Base-by-base conservation (phyloP, 2,329 filamentous ascomycete genomes). In the Phyllosticta citrichinensis region DNA sequence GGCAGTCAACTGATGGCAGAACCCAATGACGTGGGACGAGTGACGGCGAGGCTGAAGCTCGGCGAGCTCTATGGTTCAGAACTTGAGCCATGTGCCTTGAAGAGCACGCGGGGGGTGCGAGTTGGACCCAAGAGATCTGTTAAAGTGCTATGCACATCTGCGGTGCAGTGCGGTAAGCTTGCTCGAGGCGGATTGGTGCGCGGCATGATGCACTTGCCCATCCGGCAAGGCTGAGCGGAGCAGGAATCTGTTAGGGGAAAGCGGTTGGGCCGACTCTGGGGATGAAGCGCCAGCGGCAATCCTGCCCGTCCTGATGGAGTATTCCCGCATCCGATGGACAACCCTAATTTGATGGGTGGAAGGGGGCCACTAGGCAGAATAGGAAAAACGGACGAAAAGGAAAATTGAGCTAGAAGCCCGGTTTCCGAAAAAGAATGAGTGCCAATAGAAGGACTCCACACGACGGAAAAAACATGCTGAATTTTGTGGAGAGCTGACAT, bases 211-310 rank as follows among this genome's bases (percentile, higher is more conserved):
- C 57, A 33, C 50, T 19, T 19, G 52, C 40, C 40, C 52, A 60
- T 60, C 58, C 58, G 58, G 58, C 58, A 60, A 60, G 58, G 58
- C 58, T 60, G 58, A 60, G 58, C 58, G 33, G 25, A 35, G 58
- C 51, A 55, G 56, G 52, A 40, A 56, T 19, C 35, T 24, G 24
- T 14, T 47, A 47, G 40, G n/a, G 40, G 40, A 47, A 47, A 47
- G 40, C 40, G 40, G 40, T 19, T 47, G 40, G 40, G 40, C 40
- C 40, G 40, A n/a, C n/a, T 19, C 14, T 47, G 40, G 40, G 40
- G 40, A 8, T 47, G 40, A 47, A 47, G 40, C 40, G 40, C 40
- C 40, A 47, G 40, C 40, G 40, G 40, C 40, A 47, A 47, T 47
- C 40, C 40, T 47, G 40, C 2, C 40, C 14, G 17, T 47, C 40